Evolutionary conservation across 768 basidiomycete species (phyloP).

Genomic region (Podaxis sp.): DNA sequence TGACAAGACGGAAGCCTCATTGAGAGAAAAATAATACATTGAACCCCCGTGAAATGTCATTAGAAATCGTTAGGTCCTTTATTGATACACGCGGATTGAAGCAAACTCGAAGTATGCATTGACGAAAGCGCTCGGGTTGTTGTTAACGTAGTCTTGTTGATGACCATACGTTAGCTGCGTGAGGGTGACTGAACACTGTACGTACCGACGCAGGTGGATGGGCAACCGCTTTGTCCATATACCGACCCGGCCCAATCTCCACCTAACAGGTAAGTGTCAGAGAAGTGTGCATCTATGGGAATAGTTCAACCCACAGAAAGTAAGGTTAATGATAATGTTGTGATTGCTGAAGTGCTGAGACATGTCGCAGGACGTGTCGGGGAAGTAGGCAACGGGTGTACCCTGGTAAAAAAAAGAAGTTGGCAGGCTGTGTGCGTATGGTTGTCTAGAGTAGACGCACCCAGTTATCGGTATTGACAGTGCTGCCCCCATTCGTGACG

Average conservation of each 20-base stretch:
- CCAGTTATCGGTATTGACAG: slow-evolving; percentile 48
- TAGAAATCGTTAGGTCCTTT: neutral
- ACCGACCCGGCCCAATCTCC: slow-evolving; percentile 58
- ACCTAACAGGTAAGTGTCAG: slow-evolving; percentile 17
- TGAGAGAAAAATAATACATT: neutral
- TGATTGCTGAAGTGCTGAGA: slow-evolving; percentile 45
- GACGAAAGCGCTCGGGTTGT: slow-evolving; percentile 57
- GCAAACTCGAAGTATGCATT: slow-evolving; percentile 69
- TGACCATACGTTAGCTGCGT: neutral
- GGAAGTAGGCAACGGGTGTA: slow-evolving; percentile 53
- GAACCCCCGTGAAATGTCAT: neutral
- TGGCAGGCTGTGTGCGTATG: neutral
- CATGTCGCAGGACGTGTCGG: slow-evolving; percentile 56
- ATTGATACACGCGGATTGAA: slow-evolving; percentile 38
- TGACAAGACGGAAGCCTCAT: neutral
- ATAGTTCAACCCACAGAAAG: slow-evolving; percentile 28
- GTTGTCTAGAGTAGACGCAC: slow-evolving; percentile 26
- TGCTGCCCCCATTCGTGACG: slow-evolving; percentile 32
- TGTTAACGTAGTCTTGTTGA: slow-evolving; percentile 50
- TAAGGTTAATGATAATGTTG: slow-evolving; percentile 63
- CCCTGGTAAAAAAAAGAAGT: slow-evolving; percentile 32
- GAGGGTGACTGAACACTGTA: slow-evolving; percentile 9
- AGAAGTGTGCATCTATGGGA: neutral
- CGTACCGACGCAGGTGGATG: slow-evolving; percentile 53
- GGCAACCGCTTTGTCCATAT: slow-evolving; percentile 47